Percentiles rank a stretch among this genome's conserved stretches.
Evolutionary conservation across 2,329 filamentous ascomycete genomes (phyloP).

Genomic region (Cadophora sp.): DNA sequence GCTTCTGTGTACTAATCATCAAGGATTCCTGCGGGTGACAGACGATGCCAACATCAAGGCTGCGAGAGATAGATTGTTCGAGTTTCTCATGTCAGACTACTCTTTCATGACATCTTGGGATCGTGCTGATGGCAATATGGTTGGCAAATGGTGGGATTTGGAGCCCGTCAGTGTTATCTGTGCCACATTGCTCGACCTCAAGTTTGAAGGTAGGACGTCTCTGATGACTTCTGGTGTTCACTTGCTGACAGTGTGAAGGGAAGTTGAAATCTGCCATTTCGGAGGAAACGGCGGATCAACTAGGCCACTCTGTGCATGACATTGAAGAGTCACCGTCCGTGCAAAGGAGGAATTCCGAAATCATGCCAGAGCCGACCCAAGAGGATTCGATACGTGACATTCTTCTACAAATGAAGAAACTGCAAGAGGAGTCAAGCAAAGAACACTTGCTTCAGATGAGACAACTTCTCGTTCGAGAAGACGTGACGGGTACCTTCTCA

Average conservation of each 20-base stretch:
- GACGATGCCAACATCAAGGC: conserved; percentile 27
- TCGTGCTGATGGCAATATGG: conserved; percentile 26
- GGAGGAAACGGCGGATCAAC: conserved; percentile 17
- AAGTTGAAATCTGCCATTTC: conserved; percentile 26
- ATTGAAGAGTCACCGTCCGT: conserved; percentile 10
- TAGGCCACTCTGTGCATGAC: conserved; percentile 24
- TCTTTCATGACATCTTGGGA: conserved; percentile 36
- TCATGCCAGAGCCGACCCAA: conserved; percentile 4
- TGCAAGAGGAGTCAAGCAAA: conserved; percentile 25
- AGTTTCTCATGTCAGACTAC: conserved; percentile 34
- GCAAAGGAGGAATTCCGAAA: conserved; percentile 9
- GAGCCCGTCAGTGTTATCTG: conserved; percentile 32
- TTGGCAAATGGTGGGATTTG: conserved; percentile 34
- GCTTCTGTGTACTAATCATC: conserved; percentile 31
- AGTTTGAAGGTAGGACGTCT: conserved; percentile 18
- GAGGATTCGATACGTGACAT: conserved; percentile 26
- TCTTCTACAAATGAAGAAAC: conserved; percentile 28
- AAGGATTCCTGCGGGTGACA: conserved; percentile 24
- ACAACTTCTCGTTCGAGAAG: conserved; percentile 25
- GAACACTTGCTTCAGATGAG: conserved; percentile 27
- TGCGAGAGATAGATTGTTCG: conserved; percentile 27
- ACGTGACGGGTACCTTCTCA: conserved; percentile 13
- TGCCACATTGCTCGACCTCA: conserved; percentile 31
- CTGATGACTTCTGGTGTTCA: not conserved
- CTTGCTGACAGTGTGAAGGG: conserved; percentile 9